Base-by-base conservation (phyloP, 495 filamentous ascomycete species). In the Aspergillus carlsbadensis region DNA sequence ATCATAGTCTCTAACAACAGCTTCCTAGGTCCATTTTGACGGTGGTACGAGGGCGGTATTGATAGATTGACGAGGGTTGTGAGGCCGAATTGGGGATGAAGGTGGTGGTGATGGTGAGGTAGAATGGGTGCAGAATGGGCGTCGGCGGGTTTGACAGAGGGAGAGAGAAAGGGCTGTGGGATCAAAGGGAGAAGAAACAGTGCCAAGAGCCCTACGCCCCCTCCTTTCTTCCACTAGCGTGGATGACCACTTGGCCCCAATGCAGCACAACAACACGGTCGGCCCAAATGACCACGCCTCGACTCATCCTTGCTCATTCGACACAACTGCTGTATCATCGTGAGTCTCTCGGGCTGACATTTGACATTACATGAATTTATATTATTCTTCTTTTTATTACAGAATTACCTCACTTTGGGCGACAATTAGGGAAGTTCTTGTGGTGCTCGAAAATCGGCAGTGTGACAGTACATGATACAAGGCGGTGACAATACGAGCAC, bases 1-100 rank as follows among this genome's bases (percentile, higher is more conserved):
- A 22, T 41, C 35, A 20, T 40, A 56, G 36, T n/a, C 35, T 21
- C 14, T 44, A 48, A 50, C 24, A 61, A 54, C 46, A 54, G 4
- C 14, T 41, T 44, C n/a, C 14, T 35, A 40, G 6, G 54, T 65
- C 56, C 67, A 70, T 70, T 65, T 59, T 56, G 52, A 42, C 36
- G 39, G 21, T 45, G n/a, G 13, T 47, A 52, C 18, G 26, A 53
- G 42, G 52, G 53, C 31, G 15, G 7, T 40, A 29, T 45, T 11
- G 29, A 49, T 59, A 36, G 36, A 33, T 56, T 41, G 15, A n/a
- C 5, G 55, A 37, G 45, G 52, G 39, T 39, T 5, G 22, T 24
- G 55, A 46, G 50, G 20, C 13, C 2, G 15, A 36, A 33, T 22
- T 52, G 10, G 18, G 31, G 37, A 10, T 52, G 51, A 39, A 20